These are phyloP conservation scores for Pleurotus tuber-regium DNA, from an alignment of 768 basidiomycete genomes.

Conservation along the genomic window DNA sequence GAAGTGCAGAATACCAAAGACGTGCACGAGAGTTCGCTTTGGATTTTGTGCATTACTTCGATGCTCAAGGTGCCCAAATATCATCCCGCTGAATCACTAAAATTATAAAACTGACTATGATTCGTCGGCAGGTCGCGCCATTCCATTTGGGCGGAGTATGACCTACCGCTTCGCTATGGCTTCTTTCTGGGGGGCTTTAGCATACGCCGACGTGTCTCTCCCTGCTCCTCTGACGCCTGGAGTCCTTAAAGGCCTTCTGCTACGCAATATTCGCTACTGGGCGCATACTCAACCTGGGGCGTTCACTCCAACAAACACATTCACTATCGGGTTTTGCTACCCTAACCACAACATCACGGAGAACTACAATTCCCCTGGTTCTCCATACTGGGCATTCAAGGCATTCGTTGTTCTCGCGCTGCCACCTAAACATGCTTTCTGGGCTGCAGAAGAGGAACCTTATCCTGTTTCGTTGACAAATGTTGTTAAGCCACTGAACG, in stretches of 20 bases:
- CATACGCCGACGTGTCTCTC: slow-evolving; percentile 66
- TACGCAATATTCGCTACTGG: slow-evolving; percentile 76
- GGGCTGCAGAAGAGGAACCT: slow-evolving; percentile 62
- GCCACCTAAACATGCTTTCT: slow-evolving; percentile 69
- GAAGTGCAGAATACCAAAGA: slow-evolving; percentile 63
- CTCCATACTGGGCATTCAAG: slow-evolving; percentile 82
- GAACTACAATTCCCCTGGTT: slow-evolving; percentile 78
- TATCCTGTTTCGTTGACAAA: slow-evolving; percentile 50
- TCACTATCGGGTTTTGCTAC: slow-evolving; percentile 70
- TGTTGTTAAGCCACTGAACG: slow-evolving; percentile 48
- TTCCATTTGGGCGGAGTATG: slow-evolving; percentile 75
- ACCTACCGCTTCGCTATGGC: slow-evolving; percentile 83
- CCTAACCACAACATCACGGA: slow-evolving; percentile 76
- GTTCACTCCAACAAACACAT: slow-evolving; percentile 59
- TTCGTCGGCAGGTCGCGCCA: slow-evolving; percentile 52
- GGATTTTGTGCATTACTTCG: slow-evolving; percentile 77
- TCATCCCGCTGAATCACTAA: neutral
- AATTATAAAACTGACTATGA: neutral
- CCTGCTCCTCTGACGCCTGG: slow-evolving; percentile 75
- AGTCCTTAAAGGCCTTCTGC: slow-evolving; percentile 67
- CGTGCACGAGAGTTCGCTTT: slow-evolving; percentile 60
- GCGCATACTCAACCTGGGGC: slow-evolving; percentile 55
- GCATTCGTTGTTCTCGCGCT: slow-evolving; percentile 67
- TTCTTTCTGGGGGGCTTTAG: slow-evolving; percentile 73
- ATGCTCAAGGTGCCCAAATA: slow-evolving; percentile 52